Base-by-base conservation (phyloP, 257 asterid genomes). In the Echites panduratus region DNA sequence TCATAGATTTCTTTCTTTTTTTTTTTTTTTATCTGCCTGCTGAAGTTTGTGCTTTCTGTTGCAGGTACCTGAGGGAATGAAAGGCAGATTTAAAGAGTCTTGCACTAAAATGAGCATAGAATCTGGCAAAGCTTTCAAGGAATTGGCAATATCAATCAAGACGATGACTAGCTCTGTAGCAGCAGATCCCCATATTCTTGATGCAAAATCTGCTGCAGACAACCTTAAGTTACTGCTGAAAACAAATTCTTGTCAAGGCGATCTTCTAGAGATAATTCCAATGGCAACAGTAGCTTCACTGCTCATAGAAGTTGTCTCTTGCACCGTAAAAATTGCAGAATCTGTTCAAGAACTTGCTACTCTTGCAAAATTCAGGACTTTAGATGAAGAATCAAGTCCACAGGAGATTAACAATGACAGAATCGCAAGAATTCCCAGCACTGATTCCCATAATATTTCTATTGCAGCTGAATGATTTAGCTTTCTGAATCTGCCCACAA, bases 301-400 rank as follows among this genome's bases (percentile, higher is more conserved):
- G 56, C 82, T 88, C 16, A 77, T 75, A 1, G 95, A 91, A 61
- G 82, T 80, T 14, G 90, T 84, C 20, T 72, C 22, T 0, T 70
- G 79, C 26, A 85, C 86, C 0, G 90, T 85, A 35, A 80, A 85
- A 26, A 84, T 92, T 40, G 82, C 82, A 0, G 89, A 78, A 0
- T 88, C 89, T 13, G 86, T 89, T 74, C 68, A 66, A 45, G 96
- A 88, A 70, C 90, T 92, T 19, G 87, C 92, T 71, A 70, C 85
- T 16, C 45, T 87, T 0, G 95, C 95, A 16, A 77, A 84, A 27
- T 92, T 92, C 78, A 79, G 82, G 70, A 19, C 26, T 52, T 43
- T 7, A 38, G 76, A 72, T 44, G 70, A 52, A 48, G 58, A 50
- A 48, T 49, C 44, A 49, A 68, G 2, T 41, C 49, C 5, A 64